Evolutionary conservation across 129 eudicot species (phyloP).

Genomic region (Gnaphalium uliginosum): DNA sequence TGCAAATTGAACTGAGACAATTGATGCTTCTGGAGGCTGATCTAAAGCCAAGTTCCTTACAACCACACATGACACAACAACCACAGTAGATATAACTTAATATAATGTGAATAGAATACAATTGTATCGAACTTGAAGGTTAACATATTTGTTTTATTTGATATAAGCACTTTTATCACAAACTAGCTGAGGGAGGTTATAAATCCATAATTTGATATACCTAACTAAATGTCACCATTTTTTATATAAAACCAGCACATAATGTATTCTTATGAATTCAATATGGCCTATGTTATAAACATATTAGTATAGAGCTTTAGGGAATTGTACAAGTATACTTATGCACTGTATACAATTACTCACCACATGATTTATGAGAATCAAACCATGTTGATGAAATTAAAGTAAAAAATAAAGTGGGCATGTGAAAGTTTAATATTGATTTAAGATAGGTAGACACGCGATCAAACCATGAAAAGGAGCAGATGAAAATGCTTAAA

Average conservation of each 20-base stretch:
- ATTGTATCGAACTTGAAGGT: neutral
- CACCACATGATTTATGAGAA: neutral
- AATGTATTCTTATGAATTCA: neutral
- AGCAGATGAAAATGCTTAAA: slow-evolving; percentile 1
- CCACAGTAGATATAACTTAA: slow-evolving; percentile 7
- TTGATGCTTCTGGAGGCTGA: slow-evolving; percentile 64
- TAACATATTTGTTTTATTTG: neutral
- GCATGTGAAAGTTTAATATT: neutral
- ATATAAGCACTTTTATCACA: slow-evolving; percentile 13
- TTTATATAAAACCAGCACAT: slow-evolving; percentile 1
- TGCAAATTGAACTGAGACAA: slow-evolving; percentile 60
- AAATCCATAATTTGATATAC: slow-evolving; percentile 5
- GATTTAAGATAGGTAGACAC: neutral
- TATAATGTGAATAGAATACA: slow-evolving; percentile 2
- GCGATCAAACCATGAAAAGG: neutral
- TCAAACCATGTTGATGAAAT: neutral
- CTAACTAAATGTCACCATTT: neutral
- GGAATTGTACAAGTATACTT: neutral
- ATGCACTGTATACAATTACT: neutral
- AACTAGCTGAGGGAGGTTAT: slow-evolving; percentile 14
- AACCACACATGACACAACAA: slow-evolving; percentile 18
- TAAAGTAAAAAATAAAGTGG: neutral
- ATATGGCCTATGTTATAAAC: neutral
- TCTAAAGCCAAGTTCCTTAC: slow-evolving; percentile 62
- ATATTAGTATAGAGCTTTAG: slow-evolving; percentile 16